Conservation (phyloP, 306 rosid genomes). For the Prunus campanulata region DNA sequence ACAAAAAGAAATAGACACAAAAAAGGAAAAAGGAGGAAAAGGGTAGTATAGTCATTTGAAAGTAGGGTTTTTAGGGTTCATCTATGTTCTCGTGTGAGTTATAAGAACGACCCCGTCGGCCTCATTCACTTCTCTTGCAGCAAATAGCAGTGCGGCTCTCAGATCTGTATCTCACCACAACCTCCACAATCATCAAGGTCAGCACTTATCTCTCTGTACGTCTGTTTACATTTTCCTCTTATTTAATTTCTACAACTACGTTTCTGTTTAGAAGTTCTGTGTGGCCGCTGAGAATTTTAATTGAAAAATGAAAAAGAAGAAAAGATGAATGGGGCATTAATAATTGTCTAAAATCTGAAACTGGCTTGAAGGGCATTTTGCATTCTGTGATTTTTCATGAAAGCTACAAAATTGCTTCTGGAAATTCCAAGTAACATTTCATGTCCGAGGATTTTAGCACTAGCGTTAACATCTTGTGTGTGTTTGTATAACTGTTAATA, state of each 20-base stretch:
- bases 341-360: not conserved
- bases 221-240: too few species aligned
- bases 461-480: too few species aligned
- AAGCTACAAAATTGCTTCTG: not conserved
- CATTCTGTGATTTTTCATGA: not conserved
- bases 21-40: not conserved
- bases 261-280: not conserved
- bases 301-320: too few species aligned
- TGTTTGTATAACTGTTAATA: too few species aligned
- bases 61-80: constrained; percentile 8
- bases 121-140: not conserved
- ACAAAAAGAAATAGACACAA: not conserved
- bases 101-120: not conserved
- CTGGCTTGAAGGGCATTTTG: not conserved
- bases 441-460: not conserved
- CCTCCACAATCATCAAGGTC: not conserved
- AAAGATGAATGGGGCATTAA: too few species aligned
- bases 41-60: not conserved
- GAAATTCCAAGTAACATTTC: not conserved
- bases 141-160: not conserved
- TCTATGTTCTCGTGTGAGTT: not conserved
- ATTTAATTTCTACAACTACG: not conserved
- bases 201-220: not conserved
- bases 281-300: not conserved
- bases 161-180: not conserved